Evolutionary conservation across 139 green algal genomes (phyloP).

Genomic region (Chlamydomonas sp.): DNA sequence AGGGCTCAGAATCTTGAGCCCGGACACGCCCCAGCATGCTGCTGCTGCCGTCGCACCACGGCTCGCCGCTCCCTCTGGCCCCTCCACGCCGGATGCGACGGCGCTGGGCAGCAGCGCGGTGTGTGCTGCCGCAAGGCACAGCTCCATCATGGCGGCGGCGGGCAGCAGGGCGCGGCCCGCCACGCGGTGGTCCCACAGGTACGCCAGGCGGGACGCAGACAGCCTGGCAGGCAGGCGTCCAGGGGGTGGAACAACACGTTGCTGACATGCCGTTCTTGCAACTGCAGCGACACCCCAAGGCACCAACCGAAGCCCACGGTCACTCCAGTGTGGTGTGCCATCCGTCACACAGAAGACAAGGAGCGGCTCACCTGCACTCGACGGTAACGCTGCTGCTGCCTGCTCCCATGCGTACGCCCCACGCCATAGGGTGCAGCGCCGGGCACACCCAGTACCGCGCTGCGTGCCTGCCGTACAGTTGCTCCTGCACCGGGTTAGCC

Average conservation of each 20-base stretch:
- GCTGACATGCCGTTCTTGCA: neutral
- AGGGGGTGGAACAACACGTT: neutral
- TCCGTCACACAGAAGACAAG: neutral
- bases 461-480: neutral
- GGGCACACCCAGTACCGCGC: conserved; percentile 46
- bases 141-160: conserved; percentile 75
- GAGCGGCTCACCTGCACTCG: conserved; percentile 1
- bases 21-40: conserved; percentile 19
- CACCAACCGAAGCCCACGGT: too few relatives aligned
- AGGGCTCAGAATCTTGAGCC: conserved; percentile 42
- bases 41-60: neutral
- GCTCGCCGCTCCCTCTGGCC: neutral
- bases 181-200: conserved; percentile 58
- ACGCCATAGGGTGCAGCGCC: conserved; percentile 32
- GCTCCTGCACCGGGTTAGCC: neutral
- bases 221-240: conserved; percentile 5
- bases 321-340: too few relatives aligned
- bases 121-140: conserved; percentile 47
- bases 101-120: conserved; percentile 13
- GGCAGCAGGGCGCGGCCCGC: conserved; percentile 65
- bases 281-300: too few relatives aligned
- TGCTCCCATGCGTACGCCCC: neutral
- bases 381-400: conserved; percentile 5
- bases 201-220: conserved; percentile 41
- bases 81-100: neutral